Conservation (phyloP, 2,329 filamentous ascomycete species). For the Alternaria novae-zelandiae region DNA sequence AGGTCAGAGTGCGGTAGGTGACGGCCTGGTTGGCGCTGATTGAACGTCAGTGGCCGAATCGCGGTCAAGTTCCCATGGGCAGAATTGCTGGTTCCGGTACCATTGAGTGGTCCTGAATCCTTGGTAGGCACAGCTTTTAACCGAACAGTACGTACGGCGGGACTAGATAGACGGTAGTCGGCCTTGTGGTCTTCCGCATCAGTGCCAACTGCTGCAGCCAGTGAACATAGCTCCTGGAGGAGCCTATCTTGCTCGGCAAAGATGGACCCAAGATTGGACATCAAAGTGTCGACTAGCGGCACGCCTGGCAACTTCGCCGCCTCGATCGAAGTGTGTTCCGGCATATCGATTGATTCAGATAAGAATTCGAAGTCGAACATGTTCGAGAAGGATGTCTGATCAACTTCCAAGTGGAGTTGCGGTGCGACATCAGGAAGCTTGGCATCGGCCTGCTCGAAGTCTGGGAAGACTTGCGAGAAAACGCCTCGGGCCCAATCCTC, state of each 20-base stretch:
- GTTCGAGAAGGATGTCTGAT: not conserved
- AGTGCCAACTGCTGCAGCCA: not conserved
- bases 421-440: not conserved
- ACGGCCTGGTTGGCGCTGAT: not conserved
- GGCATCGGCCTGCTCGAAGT: not conserved
- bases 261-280: rapidly evolving
- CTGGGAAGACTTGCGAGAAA: not conserved
- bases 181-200: not conserved
- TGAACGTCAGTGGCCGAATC: not conserved
- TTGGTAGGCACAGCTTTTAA: not conserved
- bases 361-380: not conserved
- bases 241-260: not conserved
- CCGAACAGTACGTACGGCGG: too few relatives aligned
- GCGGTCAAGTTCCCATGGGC: rapidly evolving
- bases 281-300: not conserved
- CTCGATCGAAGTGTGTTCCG: not conserved
- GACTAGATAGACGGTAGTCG: not conserved
- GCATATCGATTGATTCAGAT: not conserved
- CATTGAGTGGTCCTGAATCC: not conserved
- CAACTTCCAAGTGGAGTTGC: not conserved
- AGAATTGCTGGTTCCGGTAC: not conserved
- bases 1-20: not conserved
- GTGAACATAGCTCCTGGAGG: rapidly evolving
- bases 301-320: not conserved
- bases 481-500: not conserved